Evolutionary conservation across 106 monocot genomes (phyloP).

Genomic region (Allium sativum): DNA sequence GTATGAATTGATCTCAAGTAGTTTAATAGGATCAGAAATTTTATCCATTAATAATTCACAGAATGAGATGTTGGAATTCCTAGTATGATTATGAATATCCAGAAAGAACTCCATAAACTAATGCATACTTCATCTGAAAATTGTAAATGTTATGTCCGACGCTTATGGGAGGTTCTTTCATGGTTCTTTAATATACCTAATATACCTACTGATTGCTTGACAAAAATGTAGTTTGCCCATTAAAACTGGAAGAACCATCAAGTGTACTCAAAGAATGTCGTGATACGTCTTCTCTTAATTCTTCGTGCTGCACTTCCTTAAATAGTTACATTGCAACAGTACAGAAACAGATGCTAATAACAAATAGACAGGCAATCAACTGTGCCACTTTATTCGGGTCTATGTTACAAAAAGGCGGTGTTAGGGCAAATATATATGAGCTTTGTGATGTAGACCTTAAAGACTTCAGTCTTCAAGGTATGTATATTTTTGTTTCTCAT

Average conservation of each 20-base stretch:
- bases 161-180: too few species aligned
- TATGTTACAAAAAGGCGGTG: conserved; percentile 88
- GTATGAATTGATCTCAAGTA: too few species aligned
- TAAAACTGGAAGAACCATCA: conserved; percentile 81
- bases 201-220: too few species aligned
- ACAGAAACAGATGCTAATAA: conserved; percentile 94
- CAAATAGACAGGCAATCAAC: conserved; percentile 94
- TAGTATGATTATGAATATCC: too few species aligned
- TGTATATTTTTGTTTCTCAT: background rate
- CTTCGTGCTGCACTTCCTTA: conserved; percentile 71
- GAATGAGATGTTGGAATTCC: too few species aligned
- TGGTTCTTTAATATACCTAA: too few species aligned
- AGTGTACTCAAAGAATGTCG: conserved; percentile 61
- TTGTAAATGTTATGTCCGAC: too few species aligned
- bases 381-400: conserved; percentile 95
- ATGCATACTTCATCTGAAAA: too few species aligned
- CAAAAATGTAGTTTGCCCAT: conserved; percentile 59
- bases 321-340: conserved; percentile 52
- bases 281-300: conserved; percentile 37
- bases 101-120: too few species aligned
- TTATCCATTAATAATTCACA: too few species aligned
- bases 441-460: conserved; percentile 88
- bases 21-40: too few species aligned
- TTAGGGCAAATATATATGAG: conserved; percentile 70
- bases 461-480: conserved; percentile 98